Percentiles rank a stretch among this genome's conserved stretches.
These are phyloP conservation scores for Trypanosomatidae sp. DNA, from an alignment of 208 protist species.

Conservation along the genomic window DNA sequence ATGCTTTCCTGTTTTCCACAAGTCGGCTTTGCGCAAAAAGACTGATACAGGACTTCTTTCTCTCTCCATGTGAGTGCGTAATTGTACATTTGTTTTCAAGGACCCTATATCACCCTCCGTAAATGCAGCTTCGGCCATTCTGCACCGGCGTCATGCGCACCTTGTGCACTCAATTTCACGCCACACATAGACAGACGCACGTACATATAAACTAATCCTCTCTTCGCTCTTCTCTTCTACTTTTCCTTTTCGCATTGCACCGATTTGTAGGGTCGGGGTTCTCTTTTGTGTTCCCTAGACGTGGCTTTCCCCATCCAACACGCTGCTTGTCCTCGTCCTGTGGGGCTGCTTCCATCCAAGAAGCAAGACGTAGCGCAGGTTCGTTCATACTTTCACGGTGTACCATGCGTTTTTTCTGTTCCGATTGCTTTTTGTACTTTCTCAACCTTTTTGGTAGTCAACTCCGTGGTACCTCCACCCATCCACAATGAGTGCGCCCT, in stretches of 20 bases:
- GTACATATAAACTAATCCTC: no score
- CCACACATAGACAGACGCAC: background rate
- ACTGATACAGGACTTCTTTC: background rate
- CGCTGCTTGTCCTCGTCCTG: background rate
- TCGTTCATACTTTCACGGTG: background rate
- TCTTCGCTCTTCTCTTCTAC: background rate
- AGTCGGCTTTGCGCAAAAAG: conserved; percentile 10
- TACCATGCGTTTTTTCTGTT: background rate
- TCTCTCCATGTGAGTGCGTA: background rate
- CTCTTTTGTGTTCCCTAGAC: background rate
- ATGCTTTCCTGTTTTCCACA: conserved; percentile 25
- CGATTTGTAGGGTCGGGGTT: background rate
- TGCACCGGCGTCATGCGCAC: background rate
- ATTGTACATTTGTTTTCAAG: background rate
- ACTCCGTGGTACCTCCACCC: background rate
- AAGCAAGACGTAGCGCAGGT: background rate
- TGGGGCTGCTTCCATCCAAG: background rate
- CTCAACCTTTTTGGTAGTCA: background rate
- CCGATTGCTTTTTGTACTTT: background rate
- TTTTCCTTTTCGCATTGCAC: background rate
- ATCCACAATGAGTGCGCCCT: background rate
- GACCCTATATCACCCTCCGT: background rate
- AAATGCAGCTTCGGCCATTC: background rate
- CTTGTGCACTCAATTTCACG: background rate
- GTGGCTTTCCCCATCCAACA: background rate